Conservation (phyloP, 441 rosid genomes). For the Metrosideros polymorpha region DNA sequence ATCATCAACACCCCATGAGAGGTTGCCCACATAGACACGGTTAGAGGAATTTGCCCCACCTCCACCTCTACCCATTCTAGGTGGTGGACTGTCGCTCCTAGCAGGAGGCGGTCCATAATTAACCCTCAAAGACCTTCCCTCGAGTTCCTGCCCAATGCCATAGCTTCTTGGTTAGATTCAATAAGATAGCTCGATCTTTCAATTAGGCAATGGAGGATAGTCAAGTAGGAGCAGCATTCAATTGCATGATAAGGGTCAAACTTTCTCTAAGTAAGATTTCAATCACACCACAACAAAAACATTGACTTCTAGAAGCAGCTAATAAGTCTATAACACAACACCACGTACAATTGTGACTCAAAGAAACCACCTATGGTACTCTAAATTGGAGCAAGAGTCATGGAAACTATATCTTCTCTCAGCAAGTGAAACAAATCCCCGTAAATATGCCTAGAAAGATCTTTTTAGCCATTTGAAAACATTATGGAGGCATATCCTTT, state of each 20-base stretch:
- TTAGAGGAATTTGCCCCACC: slow-evolving; percentile 21
- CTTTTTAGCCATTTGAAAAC: neutral
- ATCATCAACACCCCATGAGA: slow-evolving; percentile 92
- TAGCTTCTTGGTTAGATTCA: neutral
- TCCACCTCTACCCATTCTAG: slow-evolving; percentile 9
- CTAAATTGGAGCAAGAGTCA: neutral
- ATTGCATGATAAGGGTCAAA: neutral
- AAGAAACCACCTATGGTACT: neutral
- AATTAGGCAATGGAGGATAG: neutral
- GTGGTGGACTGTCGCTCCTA: slow-evolving; percentile 12
- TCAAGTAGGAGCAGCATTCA: neutral
- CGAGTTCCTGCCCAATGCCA: slow-evolving; percentile 13
- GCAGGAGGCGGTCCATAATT: slow-evolving; percentile 20
- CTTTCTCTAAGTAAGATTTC: neutral
- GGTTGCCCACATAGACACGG: slow-evolving; percentile 83
- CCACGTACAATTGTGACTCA: neutral
- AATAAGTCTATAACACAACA: neutral
- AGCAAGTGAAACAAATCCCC: neutral
- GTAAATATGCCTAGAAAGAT: neutral
- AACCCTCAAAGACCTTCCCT: slow-evolving; percentile 14
- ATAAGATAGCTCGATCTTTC: neutral
- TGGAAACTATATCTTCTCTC: neutral
- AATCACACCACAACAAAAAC: neutral
- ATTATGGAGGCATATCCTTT: neutral
- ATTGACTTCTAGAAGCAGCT: neutral